These are phyloP conservation scores for Chlorella sp. DNA, from an alignment of 139 green algal genomes.

Conservation along the genomic window DNA sequence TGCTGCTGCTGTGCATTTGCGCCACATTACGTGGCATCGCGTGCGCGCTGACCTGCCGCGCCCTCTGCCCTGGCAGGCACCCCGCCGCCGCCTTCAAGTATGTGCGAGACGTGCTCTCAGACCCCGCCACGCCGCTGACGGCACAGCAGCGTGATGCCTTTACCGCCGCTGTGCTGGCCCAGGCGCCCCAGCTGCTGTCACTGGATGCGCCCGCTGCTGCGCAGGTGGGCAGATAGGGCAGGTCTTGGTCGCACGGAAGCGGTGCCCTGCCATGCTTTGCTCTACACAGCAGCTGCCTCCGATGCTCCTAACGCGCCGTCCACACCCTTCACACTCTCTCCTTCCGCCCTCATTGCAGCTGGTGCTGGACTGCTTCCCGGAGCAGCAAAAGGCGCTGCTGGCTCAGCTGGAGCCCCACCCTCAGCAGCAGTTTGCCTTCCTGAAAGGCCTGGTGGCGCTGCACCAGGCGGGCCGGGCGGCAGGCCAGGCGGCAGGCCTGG, in stretches of 20 bases:
- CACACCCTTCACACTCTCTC: too few species aligned
- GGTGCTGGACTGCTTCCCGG: conserved; percentile 46
- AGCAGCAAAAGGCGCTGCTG: conserved; percentile 48
- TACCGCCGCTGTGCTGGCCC: neutral
- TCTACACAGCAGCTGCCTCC: too few species aligned
- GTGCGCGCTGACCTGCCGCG: too few species aligned
- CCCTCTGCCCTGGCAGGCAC: too few species aligned
- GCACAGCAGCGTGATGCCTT: neutral
- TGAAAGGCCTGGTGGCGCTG: conserved; percentile 27
- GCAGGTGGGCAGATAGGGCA: neutral
- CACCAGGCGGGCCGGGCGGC: neutral
- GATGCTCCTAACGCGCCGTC: too few species aligned
- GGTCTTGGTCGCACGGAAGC: too few species aligned
- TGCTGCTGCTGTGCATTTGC: too few species aligned
- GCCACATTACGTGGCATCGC: too few species aligned
- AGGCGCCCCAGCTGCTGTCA: conserved; percentile 18
- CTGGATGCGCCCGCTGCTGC: conserved; percentile 10
- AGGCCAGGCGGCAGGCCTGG: neutral
- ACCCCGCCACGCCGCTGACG: neutral
- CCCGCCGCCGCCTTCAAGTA: conserved; percentile 50
- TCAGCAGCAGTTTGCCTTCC: conserved; percentile 52
- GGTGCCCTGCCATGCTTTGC: too few species aligned
- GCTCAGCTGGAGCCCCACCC: conserved; percentile 22
- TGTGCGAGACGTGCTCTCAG: conserved; percentile 43
- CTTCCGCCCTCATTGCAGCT: conserved; percentile 18